A percentile compares a stretch with the other conserved stretches of the same genome.
These are phyloP conservation scores for Viola pubescens DNA, from an alignment of 441 rosid genomes.

Conservation along the genomic window DNA sequence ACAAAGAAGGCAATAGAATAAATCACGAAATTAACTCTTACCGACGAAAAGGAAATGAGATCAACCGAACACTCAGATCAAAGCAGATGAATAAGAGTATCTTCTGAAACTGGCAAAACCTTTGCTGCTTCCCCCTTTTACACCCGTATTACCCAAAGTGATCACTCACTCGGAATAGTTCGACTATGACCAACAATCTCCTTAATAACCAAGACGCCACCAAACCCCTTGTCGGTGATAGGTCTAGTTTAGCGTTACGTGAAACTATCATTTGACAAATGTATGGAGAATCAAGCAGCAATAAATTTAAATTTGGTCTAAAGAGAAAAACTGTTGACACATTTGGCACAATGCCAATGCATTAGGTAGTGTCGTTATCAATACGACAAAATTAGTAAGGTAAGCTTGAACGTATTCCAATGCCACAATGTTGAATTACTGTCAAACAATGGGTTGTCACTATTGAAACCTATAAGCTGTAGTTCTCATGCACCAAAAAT, in stretches of 20 bases:
- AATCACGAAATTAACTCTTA: constrained; percentile 12
- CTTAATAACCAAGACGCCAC: constrained; percentile 9
- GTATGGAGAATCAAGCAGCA: constrained; percentile 19
- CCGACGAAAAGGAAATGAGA: background rate
- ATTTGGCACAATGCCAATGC: constrained; percentile 21
- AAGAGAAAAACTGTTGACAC: constrained; percentile 11
- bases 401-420: constrained; percentile 12
- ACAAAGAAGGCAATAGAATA: background rate
- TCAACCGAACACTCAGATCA: background rate
- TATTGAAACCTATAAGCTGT: no score
- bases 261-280: constrained; percentile 21
- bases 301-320: constrained; percentile 32
- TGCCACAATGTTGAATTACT: constrained; percentile 12
- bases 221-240: constrained; percentile 10
- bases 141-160: constrained; percentile 17
- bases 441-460: background rate
- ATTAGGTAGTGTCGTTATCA: constrained; percentile 13
- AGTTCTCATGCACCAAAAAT: no score
- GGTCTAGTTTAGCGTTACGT: constrained; percentile 12
- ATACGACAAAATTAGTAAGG: constrained; percentile 14
- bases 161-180: constrained; percentile 2
- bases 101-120: constrained; percentile 13
- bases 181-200: background rate
- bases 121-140: constrained; percentile 10
- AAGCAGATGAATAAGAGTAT: background rate